These are phyloP conservation scores for Gnomoniopsis smithogilvyi DNA, from an alignment of 2,329 filamentous ascomycete species.

Conservation along the genomic window DNA sequence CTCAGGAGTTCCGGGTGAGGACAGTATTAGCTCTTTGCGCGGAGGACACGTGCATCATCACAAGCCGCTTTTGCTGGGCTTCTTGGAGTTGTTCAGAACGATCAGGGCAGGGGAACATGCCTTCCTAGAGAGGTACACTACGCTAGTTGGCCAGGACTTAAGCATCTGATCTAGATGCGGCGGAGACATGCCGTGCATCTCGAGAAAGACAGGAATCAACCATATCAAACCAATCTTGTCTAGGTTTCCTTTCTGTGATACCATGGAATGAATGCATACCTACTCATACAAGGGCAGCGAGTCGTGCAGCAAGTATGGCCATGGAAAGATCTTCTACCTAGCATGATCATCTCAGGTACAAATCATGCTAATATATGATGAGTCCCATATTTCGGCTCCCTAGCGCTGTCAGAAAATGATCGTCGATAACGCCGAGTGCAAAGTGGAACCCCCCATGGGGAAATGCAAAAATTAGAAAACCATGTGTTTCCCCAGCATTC, in stretches of 20 bases:
- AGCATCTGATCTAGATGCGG: not conserved
- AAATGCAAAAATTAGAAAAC: not conserved
- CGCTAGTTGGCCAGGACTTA: conserved; percentile 11
- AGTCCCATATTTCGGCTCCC: not conserved
- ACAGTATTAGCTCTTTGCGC: not conserved
- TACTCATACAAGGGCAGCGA: too few species aligned
- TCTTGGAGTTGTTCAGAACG: conserved; percentile 8
- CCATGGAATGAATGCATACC: too few species aligned
- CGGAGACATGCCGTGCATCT: not conserved
- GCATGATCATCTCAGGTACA: not conserved
- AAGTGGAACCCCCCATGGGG: not conserved
- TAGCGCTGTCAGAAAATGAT: not conserved
- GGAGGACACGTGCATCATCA: conserved; percentile 2
- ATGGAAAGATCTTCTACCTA: not conserved
- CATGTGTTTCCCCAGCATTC: not conserved
- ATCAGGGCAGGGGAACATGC: conserved; percentile 8
- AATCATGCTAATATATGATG: not conserved
- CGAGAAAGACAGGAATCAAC: too few species aligned
- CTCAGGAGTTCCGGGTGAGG: not conserved
- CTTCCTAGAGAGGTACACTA: conserved; percentile 8
- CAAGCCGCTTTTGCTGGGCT: conserved; percentile 6
- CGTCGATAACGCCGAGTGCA: not conserved
- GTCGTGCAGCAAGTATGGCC: too few species aligned
- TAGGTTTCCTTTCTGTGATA: too few species aligned
- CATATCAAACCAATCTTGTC: too few species aligned